Percentiles rank a stretch among this genome's conserved stretches.
phyloP scores from a whole-genome alignment of 2,329 filamentous ascomycete species.

The Colletotrichum tanaceti region DNA sequence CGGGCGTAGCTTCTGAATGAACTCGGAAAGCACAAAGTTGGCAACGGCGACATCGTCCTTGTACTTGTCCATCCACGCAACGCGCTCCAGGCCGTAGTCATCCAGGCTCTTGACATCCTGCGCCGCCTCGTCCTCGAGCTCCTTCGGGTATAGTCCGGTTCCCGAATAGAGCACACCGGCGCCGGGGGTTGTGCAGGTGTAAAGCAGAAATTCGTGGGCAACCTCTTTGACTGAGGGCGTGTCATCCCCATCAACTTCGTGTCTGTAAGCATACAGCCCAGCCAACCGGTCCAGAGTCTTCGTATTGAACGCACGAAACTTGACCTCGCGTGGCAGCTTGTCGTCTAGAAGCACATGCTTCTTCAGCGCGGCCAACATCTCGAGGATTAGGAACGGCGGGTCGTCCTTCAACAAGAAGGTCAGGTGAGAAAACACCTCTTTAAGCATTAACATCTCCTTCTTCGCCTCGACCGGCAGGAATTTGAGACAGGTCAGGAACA shows the following conservation, averaged over 20 bases:
- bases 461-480: slow-evolving; percentile 83
- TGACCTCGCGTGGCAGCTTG: slow-evolving; percentile 77
- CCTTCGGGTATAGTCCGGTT: slow-evolving; percentile 86
- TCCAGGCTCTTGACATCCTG: slow-evolving; percentile 56
- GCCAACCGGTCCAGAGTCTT: slow-evolving; percentile 79
- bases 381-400: slow-evolving; percentile 77
- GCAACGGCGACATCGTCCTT: slow-evolving; percentile 76
- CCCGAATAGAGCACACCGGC: slow-evolving; percentile 82
- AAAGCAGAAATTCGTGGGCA: slow-evolving; percentile 79
- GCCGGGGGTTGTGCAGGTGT: slow-evolving; percentile 77
- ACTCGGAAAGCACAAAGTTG: slow-evolving; percentile 82
- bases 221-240: slow-evolving; percentile 69
- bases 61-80: slow-evolving; percentile 77
- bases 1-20: slow-evolving; percentile 82
- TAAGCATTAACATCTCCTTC: slow-evolving; percentile 81
- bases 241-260: slow-evolving; percentile 56
- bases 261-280: slow-evolving; percentile 74
- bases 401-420: slow-evolving; percentile 84
- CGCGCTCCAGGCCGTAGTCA: slow-evolving; percentile 74
- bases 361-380: slow-evolving; percentile 79
- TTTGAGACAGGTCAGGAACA: slow-evolving; percentile 82
- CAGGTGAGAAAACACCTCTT: slow-evolving; percentile 84
- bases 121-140: slow-evolving; percentile 64
- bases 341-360: slow-evolving; percentile 79
- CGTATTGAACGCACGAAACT: slow-evolving; percentile 80